A percentile compares a stretch with the other conserved stretches of the same genome.
Conservation (phyloP, 768 basidiomycete species). For the Nidularia sp. region DNA sequence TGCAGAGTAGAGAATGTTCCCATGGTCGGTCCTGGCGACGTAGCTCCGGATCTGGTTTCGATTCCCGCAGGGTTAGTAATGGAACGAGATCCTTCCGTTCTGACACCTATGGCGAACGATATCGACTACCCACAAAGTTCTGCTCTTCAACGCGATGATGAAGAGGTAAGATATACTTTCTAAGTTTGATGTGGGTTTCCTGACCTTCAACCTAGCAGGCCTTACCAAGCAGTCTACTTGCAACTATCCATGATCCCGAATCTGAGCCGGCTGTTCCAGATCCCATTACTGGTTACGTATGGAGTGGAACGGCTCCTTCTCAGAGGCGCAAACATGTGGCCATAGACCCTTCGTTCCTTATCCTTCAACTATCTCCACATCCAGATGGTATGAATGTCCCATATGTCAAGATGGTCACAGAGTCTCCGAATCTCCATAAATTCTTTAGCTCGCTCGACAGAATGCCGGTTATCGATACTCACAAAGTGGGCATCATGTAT, state of each 20-base stretch:
- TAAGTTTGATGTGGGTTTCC: too few relatives aligned
- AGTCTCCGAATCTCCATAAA: slow-evolving; percentile 49
- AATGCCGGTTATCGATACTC: slow-evolving; percentile 93
- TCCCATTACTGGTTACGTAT: slow-evolving; percentile 81
- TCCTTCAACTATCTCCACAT: slow-evolving; percentile 78
- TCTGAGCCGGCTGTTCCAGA: slow-evolving; percentile 46
- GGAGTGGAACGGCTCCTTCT: slow-evolving; percentile 83
- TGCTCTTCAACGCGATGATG: too few relatives aligned
- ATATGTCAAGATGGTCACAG: slow-evolving; percentile 41
- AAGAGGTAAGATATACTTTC: too few relatives aligned
- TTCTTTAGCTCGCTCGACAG: slow-evolving; percentile 71
- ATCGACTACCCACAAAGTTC: too few relatives aligned
- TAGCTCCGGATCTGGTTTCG: slow-evolving; percentile 73
- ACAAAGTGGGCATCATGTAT: slow-evolving; percentile 95
- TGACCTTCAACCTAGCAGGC: slow-evolving; percentile 13
- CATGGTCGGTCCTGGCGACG: slow-evolving; percentile 78
- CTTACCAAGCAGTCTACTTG: slow-evolving; percentile 18
- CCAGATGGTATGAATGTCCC: slow-evolving; percentile 36
- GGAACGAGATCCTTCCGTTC: slow-evolving; percentile 45
- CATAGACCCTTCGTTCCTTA: slow-evolving; percentile 82
- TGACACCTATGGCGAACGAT: neutral
- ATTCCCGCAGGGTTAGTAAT: slow-evolving; percentile 71
- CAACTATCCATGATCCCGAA: slow-evolving; percentile 9
- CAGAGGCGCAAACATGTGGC: slow-evolving; percentile 84
- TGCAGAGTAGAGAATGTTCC: slow-evolving; percentile 89